phyloP scores from a whole-genome alignment of 768 basidiomycete genomes.

The Ramaria rubella region DNA sequence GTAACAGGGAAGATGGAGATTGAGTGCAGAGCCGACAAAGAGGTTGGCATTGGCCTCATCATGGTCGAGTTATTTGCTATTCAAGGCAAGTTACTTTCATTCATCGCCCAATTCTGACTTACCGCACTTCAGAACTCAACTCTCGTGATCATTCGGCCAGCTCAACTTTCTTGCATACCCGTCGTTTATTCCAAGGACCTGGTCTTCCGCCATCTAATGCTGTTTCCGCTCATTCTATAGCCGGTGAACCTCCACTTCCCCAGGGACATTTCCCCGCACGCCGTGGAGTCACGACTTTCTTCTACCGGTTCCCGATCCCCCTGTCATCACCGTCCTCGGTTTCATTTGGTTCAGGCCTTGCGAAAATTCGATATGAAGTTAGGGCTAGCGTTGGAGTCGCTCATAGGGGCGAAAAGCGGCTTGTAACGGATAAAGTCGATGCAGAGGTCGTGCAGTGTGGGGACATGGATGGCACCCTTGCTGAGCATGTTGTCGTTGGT shows the following conservation, averaged over 20 bases:
- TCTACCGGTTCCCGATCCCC: slow-evolving; percentile 73
- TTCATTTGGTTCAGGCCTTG: slow-evolving; percentile 62
- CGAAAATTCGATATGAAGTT: slow-evolving; percentile 65
- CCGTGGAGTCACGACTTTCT: slow-evolving; percentile 70
- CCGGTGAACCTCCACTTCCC: slow-evolving; percentile 56
- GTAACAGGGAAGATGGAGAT: slow-evolving; percentile 74
- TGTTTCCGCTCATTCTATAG: slow-evolving; percentile 54
- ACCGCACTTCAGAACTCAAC: slow-evolving; percentile 70
- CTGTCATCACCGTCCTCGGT: slow-evolving; percentile 62
- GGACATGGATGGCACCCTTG: slow-evolving; percentile 36
- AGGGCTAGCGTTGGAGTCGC: slow-evolving; percentile 63
- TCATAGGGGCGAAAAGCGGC: slow-evolving; percentile 67
- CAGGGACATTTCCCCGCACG: slow-evolving; percentile 63
- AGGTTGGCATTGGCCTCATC: slow-evolving; percentile 64
- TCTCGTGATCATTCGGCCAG: slow-evolving; percentile 78
- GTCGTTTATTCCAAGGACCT: slow-evolving; percentile 73
- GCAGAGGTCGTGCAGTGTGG: slow-evolving; percentile 60
- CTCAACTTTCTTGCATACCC: slow-evolving; percentile 64
- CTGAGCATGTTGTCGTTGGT: slow-evolving; percentile 45
- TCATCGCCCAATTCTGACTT: no score
- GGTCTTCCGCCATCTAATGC: slow-evolving; percentile 81
- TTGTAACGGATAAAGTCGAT: slow-evolving; percentile 56
- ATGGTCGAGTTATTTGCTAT: slow-evolving; percentile 72
- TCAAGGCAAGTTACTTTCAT: slow-evolving; percentile 46
- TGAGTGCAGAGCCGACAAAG: slow-evolving; percentile 65